Evolutionary conservation across 2,329 filamentous ascomycete species (phyloP), one percentile per base, ranked within the genome.

Genomic region (Pseudocercospora crystallina): DNA sequence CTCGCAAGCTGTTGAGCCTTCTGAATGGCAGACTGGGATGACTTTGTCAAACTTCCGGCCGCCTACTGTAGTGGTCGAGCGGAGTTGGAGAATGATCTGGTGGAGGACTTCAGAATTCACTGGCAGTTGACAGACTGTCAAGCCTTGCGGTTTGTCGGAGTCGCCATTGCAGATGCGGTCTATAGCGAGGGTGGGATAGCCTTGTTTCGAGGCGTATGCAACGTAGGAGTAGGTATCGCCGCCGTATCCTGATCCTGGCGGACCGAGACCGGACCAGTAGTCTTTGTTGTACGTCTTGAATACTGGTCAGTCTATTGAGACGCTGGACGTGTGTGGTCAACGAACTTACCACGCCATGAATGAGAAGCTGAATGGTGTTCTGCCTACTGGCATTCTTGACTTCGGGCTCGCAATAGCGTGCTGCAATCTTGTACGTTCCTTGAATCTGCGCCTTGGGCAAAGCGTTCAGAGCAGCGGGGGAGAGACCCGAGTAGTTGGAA

Each of bases 111-210:
- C 38, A 10, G 38, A n/a, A 13, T 41, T 41, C 11, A 17, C 26
- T 20, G 38, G 38, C n/a, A 41, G 14, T 41, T 41, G 38, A 30
- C 8, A 17, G 26, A 30, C 38, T 5, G 26, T 20, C 5, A 44
- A 10, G 7, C 41, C 41, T 7, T 34, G 14, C 11, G 41, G 41
- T 5, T 44, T 7, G 30, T 13, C 15, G 10, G 41, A 44, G 10
- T 15, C 12, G 9, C 41, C 41, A 34, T 44, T 44, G 30, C 41
- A 44, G 30, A 44, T 15, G 12, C 41, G 41, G 15, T 44, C 41
- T n/a, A 44, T 44, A 30, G 41, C 26, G 9, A 44, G 20, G 5
- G 41, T 44, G 14, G 41, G 41, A 17, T 44, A 44, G 31, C 41
- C 41, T 30, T 44, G 26, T n/a, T 13, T 13, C 10, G 41, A 44